A percentile compares a stretch with the other conserved stretches of the same genome.
These are phyloP conservation scores for Yarrowia sp. DNA, from an alignment of 805 yeast species.

Conservation along the genomic window DNA sequence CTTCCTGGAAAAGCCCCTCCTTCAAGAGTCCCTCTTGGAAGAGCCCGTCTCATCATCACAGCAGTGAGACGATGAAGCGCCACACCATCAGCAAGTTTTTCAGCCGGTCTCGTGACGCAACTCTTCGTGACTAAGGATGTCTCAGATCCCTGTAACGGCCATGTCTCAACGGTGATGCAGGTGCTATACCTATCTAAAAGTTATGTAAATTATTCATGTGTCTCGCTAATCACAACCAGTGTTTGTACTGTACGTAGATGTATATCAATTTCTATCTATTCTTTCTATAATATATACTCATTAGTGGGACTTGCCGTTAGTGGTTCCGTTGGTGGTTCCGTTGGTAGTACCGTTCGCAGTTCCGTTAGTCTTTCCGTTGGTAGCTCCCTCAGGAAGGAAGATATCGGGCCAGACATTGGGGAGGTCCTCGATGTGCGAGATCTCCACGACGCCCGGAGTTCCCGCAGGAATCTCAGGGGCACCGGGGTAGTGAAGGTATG, in stretches of 20 bases:
- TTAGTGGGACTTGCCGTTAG: neutral
- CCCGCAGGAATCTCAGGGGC: neutral
- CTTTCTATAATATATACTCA: conserved; percentile 2
- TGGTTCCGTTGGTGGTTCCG: neutral
- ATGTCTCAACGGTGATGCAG: neutral
- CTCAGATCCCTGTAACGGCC: neutral
- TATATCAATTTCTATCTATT: conserved; percentile 14
- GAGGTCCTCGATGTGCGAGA: neutral
- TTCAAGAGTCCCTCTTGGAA: conserved; percentile 15
- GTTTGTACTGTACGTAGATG: too few relatives aligned
- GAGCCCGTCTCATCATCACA: neutral
- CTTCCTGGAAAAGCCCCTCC: neutral
- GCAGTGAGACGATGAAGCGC: neutral
- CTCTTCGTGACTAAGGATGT: conserved; percentile 4
- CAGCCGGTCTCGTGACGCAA: conserved; percentile 12
- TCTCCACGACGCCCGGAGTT: neutral
- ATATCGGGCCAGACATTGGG: conserved; percentile 23
- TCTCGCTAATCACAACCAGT: too few relatives aligned
- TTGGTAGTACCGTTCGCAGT: neutral
- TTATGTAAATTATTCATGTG: neutral
- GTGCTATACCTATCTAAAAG: neutral
- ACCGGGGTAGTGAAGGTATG: conserved; percentile 44
- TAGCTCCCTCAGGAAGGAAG: conserved; percentile 3
- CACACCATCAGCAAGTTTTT: conserved; percentile 17
- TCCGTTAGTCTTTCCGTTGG: neutral